phyloP scores from a whole-genome alignment of 768 basidiomycete species.

The Tulasnella sp. region DNA sequence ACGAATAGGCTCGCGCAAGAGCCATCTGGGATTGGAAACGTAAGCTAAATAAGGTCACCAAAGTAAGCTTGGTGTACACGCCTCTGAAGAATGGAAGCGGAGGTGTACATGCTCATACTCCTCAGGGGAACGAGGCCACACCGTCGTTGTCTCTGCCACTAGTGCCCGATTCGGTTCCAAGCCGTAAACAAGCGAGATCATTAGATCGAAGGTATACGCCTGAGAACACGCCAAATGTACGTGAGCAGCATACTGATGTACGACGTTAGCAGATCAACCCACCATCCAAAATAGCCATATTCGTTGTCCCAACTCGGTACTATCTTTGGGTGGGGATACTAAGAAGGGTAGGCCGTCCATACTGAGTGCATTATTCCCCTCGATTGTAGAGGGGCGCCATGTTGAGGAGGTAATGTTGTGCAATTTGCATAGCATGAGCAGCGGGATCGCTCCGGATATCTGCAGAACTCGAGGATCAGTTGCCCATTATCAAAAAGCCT shows the following conservation, averaged over 20 bases:
- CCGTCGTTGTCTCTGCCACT: conserved; percentile 10
- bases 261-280: background rate
- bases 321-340: conserved; percentile 1
- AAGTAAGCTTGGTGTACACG: background rate
- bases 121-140: conserved; percentile 17
- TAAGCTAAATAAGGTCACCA: background rate
- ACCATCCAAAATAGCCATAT: conserved; percentile 14
- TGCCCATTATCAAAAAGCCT: too few relatives aligned
- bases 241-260: background rate
- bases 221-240: background rate
- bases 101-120: conserved; percentile 18
- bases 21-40: background rate
- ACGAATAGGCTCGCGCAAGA: conserved; percentile 1
- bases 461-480: background rate
- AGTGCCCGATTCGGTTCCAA: conserved; percentile 3
- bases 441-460: conserved; percentile 9
- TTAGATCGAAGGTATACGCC: background rate
- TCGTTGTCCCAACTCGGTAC: conserved; percentile 5
- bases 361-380: too few relatives aligned
- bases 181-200: conserved; percentile 3
- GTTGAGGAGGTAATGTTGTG: conserved; percentile 15
- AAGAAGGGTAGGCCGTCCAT: background rate
- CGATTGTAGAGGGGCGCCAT: background rate
- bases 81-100: too few relatives aligned
- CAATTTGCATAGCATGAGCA: conserved; percentile 12